Evolutionary conservation across 441 rosid species (phyloP).

Genomic region (Populus hybrid): DNA sequence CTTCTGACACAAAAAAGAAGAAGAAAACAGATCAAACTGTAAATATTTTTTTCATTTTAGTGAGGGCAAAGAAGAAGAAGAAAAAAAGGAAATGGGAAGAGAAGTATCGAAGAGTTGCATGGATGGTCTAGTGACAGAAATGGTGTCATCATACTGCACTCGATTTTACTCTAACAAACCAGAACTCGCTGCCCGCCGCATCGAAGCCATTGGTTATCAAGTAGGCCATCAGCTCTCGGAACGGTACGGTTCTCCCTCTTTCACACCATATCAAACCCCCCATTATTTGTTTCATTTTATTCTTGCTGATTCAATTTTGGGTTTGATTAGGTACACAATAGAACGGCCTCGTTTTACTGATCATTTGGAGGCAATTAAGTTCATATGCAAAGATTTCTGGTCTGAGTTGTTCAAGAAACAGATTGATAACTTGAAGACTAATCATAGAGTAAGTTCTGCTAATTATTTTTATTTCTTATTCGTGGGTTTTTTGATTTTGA

Average conservation of each 20-base stretch:
- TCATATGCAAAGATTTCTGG: conserved; percentile 99
- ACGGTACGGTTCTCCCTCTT: conserved; percentile 36
- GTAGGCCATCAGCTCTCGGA: conserved; percentile 99
- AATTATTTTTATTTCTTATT: neutral
- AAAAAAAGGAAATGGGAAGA: conserved; percentile 50
- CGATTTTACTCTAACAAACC: conserved; percentile 82
- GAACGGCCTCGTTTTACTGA: conserved; percentile 89
- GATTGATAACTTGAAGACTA: conserved; percentile 94
- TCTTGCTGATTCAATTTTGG: neutral
- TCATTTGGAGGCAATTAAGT: conserved; percentile 95
- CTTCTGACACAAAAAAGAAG: neutral
- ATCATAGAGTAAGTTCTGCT: conserved; percentile 59
- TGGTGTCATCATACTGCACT: conserved; percentile 77
- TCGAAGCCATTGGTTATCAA: conserved; percentile 97
- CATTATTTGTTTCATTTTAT: neutral
- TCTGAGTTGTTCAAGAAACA: conserved; percentile 96
- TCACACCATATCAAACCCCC: neutral
- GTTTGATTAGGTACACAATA: conserved; percentile 71
- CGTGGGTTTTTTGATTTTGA: neutral
- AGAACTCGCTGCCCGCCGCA: conserved; percentile 92
- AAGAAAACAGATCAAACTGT: neutral
- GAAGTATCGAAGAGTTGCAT: conserved; percentile 96
- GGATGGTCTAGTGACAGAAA: conserved; percentile 73
- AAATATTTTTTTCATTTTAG: neutral
- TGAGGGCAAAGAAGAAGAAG: neutral